Percentiles rank a stretch among this genome's conserved stretches.
Evolutionary conservation across 768 basidiomycete species (phyloP).

Genomic region (Xanthoconium purpureum): DNA sequence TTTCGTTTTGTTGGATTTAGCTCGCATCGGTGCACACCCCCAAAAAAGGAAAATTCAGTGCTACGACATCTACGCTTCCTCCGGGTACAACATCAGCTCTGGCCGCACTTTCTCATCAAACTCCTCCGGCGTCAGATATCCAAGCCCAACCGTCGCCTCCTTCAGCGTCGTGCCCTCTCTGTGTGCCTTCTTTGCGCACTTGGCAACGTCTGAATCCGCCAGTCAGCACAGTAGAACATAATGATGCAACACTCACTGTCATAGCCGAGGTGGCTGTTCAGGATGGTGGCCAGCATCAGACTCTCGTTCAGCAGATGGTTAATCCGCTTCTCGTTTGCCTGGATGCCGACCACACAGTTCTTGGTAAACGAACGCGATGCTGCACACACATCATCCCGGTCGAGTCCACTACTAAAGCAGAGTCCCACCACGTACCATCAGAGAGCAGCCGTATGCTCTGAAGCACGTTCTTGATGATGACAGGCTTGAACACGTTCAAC

Average conservation of each 20-base stretch:
- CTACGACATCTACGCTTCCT: slow-evolving; percentile 36
- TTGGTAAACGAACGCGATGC: slow-evolving; percentile 92
- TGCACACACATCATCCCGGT: slow-evolving; percentile 28
- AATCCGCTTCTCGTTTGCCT: slow-evolving; percentile 95
- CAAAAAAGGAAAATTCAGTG: slow-evolving; percentile 29
- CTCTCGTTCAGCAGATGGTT: slow-evolving; percentile 87
- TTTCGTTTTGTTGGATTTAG: slow-evolving; percentile 38
- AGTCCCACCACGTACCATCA: slow-evolving; percentile 59
- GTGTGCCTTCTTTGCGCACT: slow-evolving; percentile 99
- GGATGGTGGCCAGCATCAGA: slow-evolving; percentile 95
- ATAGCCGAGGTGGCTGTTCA: slow-evolving; percentile 95
- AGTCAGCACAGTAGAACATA: slow-evolving; percentile 8
- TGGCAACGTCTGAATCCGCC: slow-evolving; percentile 76
- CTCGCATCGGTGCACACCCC: slow-evolving; percentile 33
- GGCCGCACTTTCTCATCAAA: slow-evolving; percentile 94
- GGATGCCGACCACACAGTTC: slow-evolving; percentile 94
- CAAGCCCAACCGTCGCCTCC: slow-evolving; percentile 87
- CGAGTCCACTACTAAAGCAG: background rate
- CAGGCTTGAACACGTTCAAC: slow-evolving; percentile 99
- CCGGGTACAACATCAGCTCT: slow-evolving; percentile 84
- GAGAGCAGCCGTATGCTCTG: slow-evolving; percentile 92
- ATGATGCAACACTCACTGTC: slow-evolving; percentile 71
- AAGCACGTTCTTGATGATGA: slow-evolving; percentile 96
- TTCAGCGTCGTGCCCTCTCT: slow-evolving; percentile 96
- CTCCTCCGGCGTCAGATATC: slow-evolving; percentile 82